Conservation (phyloP, 2,329 filamentous ascomycete species). For the Colletotrichum sp. region DNA sequence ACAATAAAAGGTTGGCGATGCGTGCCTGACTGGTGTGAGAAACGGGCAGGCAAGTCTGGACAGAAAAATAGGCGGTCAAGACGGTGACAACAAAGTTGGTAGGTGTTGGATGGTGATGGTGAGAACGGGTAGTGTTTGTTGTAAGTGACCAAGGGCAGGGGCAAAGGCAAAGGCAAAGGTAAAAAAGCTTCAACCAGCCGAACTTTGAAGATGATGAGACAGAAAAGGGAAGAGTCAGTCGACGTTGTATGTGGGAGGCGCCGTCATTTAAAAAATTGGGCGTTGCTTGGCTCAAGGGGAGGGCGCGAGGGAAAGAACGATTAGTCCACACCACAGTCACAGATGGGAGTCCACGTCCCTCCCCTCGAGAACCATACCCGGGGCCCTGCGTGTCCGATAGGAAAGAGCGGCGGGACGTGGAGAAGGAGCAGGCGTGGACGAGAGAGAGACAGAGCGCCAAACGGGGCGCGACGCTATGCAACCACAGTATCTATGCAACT, state of each 20-base stretch:
- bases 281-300: conserved; percentile 1
- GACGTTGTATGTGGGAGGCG: neutral
- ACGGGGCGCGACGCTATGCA: neutral
- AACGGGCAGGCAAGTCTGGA: neutral
- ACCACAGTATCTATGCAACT: neutral
- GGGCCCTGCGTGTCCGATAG: conserved; percentile 5
- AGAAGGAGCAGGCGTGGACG: neutral
- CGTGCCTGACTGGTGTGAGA: neutral
- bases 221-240: neutral
- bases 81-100: neutral
- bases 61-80: neutral
- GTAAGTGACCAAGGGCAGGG: conserved; percentile 5
- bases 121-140: neutral
- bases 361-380: neutral
- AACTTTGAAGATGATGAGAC: neutral
- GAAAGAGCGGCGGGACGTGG: conserved; percentile 16
- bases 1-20: neutral
- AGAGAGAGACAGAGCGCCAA: neutral
- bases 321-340: neutral
- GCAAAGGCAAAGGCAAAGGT: neutral
- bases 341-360: neutral
- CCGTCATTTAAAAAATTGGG: conserved; percentile 14
- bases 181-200: neutral
- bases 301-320: neutral
- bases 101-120: neutral